Conservation (phyloP, 148 eudicot genomes). For the Vaccinium vitisidaea region DNA sequence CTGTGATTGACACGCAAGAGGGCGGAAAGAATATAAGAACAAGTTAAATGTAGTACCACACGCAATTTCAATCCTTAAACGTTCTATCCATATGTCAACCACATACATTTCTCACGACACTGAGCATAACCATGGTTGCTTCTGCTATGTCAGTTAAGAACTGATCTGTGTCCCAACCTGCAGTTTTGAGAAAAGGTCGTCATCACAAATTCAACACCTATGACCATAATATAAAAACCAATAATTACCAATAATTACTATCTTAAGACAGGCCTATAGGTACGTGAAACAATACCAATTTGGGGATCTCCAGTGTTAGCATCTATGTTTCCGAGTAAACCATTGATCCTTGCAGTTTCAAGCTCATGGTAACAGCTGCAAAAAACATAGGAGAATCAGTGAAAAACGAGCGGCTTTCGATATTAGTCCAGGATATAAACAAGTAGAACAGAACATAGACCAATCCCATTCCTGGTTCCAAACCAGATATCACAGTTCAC, state of each 20-base stretch:
- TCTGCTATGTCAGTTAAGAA: conserved; percentile 83
- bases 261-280: background rate
- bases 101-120: conserved; percentile 86
- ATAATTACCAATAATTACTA: background rate
- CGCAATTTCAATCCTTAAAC: background rate
- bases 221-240: background rate
- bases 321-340: conserved; percentile 92
- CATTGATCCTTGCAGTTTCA: conserved; percentile 95
- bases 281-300: conserved; percentile 43
- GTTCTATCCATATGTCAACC: background rate
- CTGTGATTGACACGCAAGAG: conserved; percentile 31
- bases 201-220: conserved; percentile 4
- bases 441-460: background rate
- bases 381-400: conserved; percentile 2
- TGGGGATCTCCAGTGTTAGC: conserved; percentile 98
- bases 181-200: conserved; percentile 13
- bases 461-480: background rate
- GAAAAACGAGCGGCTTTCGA: background rate
- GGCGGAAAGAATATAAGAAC: background rate
- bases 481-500: background rate
- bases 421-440: background rate
- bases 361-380: conserved; percentile 97
- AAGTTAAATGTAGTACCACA: background rate
- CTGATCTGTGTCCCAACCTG: conserved; percentile 99
- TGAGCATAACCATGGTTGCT: conserved; percentile 90